phyloP scores from a whole-genome alignment of 164 flowering plant genomes.

The Macadamia tetraphylla region DNA sequence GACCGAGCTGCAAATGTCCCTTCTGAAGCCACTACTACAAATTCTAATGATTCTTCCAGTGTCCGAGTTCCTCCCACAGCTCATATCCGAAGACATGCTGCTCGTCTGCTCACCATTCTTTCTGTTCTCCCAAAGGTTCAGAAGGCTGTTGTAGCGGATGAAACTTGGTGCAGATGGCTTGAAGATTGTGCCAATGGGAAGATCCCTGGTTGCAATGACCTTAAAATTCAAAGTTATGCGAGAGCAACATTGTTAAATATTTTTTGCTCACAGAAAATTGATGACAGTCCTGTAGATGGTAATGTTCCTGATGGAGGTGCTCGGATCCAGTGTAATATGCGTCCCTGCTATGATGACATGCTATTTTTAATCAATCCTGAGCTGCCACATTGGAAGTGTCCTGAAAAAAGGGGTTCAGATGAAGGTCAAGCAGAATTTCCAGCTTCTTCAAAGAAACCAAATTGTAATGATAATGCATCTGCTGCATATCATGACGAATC shows the following conservation, averaged over 20 bases:
- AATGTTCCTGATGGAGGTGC: constrained; percentile 17
- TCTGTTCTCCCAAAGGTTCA: constrained; percentile 79
- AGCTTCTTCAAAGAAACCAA: constrained; percentile 8
- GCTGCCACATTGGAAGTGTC: constrained; percentile 77
- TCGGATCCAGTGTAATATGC: constrained; percentile 19
- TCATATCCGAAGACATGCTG: constrained; percentile 93
- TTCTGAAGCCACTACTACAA: constrained; percentile 34
- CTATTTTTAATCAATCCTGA: constrained; percentile 81
- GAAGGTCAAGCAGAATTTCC: constrained; percentile 10
- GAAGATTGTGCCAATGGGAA: constrained; percentile 90
- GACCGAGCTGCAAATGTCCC: constrained; percentile 34
- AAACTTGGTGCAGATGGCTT: constrained; percentile 84
- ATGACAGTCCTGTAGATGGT: constrained; percentile 21
- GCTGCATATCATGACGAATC: constrained; percentile 16
- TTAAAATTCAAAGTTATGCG: constrained; percentile 86
- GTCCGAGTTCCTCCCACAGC: constrained; percentile 83
- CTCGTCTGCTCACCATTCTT: constrained; percentile 68
- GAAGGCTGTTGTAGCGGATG: constrained; percentile 53
- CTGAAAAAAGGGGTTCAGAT: constrained; percentile 22
- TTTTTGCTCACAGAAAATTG: constrained; percentile 38
- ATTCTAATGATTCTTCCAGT: constrained; percentile 52
- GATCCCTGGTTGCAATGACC: constrained; percentile 84
- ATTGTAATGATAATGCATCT: constrained; percentile 13
- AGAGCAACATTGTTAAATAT: constrained; percentile 72
- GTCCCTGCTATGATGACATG: constrained; percentile 69